Conservation (phyloP, 169 alveolate genomes). For the Cryptosporidium muris region DNA sequence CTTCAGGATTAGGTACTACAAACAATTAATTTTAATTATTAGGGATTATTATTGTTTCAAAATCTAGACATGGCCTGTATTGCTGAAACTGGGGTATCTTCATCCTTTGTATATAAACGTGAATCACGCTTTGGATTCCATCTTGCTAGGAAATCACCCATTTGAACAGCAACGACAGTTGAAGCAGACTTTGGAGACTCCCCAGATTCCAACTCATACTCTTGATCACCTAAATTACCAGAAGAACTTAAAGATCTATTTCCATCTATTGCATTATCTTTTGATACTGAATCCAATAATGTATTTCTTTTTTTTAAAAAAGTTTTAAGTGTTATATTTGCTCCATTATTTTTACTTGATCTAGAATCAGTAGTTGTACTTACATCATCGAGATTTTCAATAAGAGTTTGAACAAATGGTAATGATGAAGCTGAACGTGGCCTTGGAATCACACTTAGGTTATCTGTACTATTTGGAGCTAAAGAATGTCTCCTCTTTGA, state of each 20-base stretch:
- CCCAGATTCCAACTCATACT: slow-evolving; percentile 24
- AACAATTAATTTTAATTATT: too few species aligned
- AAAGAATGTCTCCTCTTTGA: slow-evolving; percentile 50
- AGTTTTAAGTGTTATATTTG: slow-evolving; percentile 5
- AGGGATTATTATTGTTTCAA: not conserved
- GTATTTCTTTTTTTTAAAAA: slow-evolving; percentile 22
- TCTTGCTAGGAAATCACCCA: slow-evolving; percentile 69
- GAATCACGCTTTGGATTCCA: slow-evolving; percentile 68
- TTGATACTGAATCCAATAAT: not conserved
- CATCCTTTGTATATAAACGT: slow-evolving; percentile 2
- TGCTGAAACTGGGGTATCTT: not conserved
- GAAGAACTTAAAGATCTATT: not conserved
- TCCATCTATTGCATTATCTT: not conserved
- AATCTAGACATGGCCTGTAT: not conserved
- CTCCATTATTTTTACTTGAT: slow-evolving; percentile 19
- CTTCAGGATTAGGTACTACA: not conserved
- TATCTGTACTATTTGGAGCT: slow-evolving; percentile 41
- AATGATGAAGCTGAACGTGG: slow-evolving; percentile 70
- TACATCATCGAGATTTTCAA: slow-evolving; percentile 29
- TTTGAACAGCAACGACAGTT: slow-evolving; percentile 66
- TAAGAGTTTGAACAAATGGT: slow-evolving; percentile 62
- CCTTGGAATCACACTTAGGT: slow-evolving; percentile 18
- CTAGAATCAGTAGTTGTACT: slow-evolving; percentile 49
- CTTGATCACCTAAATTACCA: not conserved
- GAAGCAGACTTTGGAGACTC: slow-evolving; percentile 70